Conservation (phyloP, 192 early-diverging fungal genomes). For the Phlyctochytrium planicorne region DNA sequence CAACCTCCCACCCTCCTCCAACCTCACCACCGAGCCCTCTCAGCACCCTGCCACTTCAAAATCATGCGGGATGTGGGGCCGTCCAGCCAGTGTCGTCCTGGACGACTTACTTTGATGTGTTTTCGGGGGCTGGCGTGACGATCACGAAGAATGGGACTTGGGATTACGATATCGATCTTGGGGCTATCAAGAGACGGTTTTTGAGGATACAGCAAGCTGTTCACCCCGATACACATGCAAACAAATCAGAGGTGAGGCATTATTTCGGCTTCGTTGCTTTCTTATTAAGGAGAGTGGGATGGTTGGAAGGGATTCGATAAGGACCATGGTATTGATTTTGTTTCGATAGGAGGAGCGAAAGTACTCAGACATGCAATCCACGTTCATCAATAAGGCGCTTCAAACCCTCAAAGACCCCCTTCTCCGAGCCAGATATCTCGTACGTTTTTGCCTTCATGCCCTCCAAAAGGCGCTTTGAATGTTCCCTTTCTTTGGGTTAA, state of each 20-base stretch:
- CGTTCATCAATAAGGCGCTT: conserved; percentile 86
- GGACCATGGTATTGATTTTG: conserved; percentile 3
- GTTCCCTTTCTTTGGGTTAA: conserved; percentile 2
- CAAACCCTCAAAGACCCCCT: conserved; percentile 76
- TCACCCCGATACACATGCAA: conserved; percentile 82
- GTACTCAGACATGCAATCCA: conserved; percentile 70
- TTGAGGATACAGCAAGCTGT: conserved; percentile 74
- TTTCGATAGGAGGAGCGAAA: conserved; percentile 55
- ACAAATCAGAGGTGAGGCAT: conserved; percentile 50
- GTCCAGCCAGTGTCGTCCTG: conserved; percentile 16
- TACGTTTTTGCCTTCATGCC: too few relatives aligned
- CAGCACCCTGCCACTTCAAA: neutral
- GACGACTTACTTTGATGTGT: conserved; percentile 22
- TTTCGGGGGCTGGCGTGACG: neutral
- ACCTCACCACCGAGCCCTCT: neutral
- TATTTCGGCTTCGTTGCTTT: neutral
- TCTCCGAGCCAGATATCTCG: conserved; percentile 75
- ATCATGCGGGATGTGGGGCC: conserved; percentile 13
- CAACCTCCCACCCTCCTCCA: neutral
- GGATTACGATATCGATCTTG: conserved; percentile 66
- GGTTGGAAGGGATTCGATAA: neutral
- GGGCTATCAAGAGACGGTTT: conserved; percentile 62
- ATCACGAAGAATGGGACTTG: neutral
- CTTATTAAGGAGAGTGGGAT: too few relatives aligned
- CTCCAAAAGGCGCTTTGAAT: neutral